Percentiles rank a stretch among this genome's conserved stretches.
Conservation (phyloP, 352 stramenopile genomes). For the Blastocystis sp. region DNA sequence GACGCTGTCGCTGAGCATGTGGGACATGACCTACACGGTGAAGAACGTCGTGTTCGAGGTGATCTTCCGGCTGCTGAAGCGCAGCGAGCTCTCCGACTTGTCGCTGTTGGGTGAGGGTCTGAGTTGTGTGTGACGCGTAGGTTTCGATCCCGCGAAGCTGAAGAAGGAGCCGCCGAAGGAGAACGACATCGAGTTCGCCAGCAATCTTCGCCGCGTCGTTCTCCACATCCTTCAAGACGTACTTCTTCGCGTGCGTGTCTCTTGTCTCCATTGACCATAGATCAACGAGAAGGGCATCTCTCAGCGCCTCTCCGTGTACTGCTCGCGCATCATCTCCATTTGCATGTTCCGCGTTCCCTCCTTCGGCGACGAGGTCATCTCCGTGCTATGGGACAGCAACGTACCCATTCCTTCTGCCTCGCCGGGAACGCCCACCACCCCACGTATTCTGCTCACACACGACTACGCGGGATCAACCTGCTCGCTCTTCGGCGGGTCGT, state of each 20-base stretch:
- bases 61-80: slow-evolving; percentile 72
- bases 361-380: slow-evolving; percentile 64
- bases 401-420: background rate
- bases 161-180: slow-evolving; percentile 31
- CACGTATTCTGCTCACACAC: slow-evolving; percentile 1
- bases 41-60: slow-evolving; percentile 73
- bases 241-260: background rate
- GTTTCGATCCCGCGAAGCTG: slow-evolving; percentile 46
- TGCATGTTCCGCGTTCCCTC: slow-evolving; percentile 71
- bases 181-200: slow-evolving; percentile 58
- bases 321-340: slow-evolving; percentile 71
- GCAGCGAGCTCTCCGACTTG: slow-evolving; percentile 55
- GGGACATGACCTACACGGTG: slow-evolving; percentile 70
- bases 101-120: slow-evolving; percentile 21
- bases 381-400: slow-evolving; percentile 32
- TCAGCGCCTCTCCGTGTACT: slow-evolving; percentile 69
- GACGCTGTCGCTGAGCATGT: slow-evolving; percentile 2
- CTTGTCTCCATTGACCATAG: background rate
- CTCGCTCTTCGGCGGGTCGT: slow-evolving; percentile 17
- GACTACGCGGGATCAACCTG: slow-evolving; percentile 45
- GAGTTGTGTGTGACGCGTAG: background rate
- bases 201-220: slow-evolving; percentile 44
- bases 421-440: background rate
- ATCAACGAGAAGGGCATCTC: slow-evolving; percentile 65
- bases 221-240: slow-evolving; percentile 67